Evolutionary conservation across 2,329 filamentous ascomycete species (phyloP).

Genomic region (Myriosclerotinia scirpicola): DNA sequence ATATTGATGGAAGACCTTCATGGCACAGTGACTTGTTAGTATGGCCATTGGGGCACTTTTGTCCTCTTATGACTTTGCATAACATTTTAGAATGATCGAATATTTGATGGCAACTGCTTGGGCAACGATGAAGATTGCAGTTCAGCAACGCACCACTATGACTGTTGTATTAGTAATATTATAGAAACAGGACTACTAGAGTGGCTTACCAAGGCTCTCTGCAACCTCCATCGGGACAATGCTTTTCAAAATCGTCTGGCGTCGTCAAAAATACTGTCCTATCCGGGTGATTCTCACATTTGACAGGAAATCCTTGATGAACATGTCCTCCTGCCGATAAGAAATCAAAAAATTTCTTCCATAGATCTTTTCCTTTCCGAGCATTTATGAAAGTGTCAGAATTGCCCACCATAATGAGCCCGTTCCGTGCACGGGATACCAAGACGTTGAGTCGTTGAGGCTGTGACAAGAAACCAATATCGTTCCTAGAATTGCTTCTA

Average conservation of each 20-base stretch:
- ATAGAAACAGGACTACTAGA: not conserved
- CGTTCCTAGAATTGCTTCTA: slow-evolving; percentile 59
- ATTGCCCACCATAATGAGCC: slow-evolving; percentile 69
- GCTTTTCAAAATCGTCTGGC: slow-evolving; percentile 57
- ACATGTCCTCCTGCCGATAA: slow-evolving; percentile 54
- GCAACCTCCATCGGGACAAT: slow-evolving; percentile 72
- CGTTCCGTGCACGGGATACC: slow-evolving; percentile 64
- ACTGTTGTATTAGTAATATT: slow-evolving; percentile 24
- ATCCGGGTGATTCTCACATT: slow-evolving; percentile 60
- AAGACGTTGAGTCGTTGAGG: slow-evolving; percentile 70
- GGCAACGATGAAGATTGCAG: slow-evolving; percentile 61
- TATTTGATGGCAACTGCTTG: slow-evolving; percentile 60
- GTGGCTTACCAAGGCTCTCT: slow-evolving; percentile 57
- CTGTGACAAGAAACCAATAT: slow-evolving; percentile 70
- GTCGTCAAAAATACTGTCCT: slow-evolving; percentile 48
- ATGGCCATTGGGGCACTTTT: slow-evolving; percentile 55
- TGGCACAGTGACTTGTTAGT: slow-evolving; percentile 50
- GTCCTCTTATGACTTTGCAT: slow-evolving; percentile 47
- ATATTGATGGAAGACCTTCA: slow-evolving; percentile 29
- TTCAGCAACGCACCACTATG: slow-evolving; percentile 50
- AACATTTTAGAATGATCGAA: slow-evolving; percentile 54
- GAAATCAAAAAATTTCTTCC: slow-evolving; percentile 57
- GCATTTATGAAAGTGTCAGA: slow-evolving; percentile 63
- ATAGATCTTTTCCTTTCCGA: slow-evolving; percentile 56
- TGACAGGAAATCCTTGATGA: slow-evolving; percentile 60